Percentiles rank a stretch among this genome's conserved stretches.
Evolutionary conservation across 108 stramenopile species (phyloP).

Genomic region (Skeletonema tropicum): DNA sequence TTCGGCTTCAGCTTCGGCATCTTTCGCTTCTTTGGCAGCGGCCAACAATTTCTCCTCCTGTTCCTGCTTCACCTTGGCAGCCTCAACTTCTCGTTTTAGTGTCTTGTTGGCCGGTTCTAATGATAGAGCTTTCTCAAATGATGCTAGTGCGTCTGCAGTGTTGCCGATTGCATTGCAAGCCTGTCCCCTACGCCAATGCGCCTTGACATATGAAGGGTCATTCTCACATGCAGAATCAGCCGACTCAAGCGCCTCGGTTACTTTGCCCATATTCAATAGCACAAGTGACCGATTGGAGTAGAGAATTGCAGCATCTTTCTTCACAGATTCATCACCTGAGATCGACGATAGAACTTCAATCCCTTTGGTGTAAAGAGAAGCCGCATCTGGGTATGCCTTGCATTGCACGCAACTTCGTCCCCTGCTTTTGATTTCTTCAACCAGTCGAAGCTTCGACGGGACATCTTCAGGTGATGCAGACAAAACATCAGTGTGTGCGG

Average conservation of each 20-base stretch:
- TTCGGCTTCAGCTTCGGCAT: conserved; percentile 7
- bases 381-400: conserved; percentile 69
- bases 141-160: conserved; percentile 55
- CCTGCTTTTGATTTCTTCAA: conserved; percentile 85
- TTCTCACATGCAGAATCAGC: conserved; percentile 46
- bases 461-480: conserved; percentile 64
- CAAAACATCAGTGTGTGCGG: conserved; percentile 58
- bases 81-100: conserved; percentile 59
- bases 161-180: conserved; percentile 50
- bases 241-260: conserved; percentile 50
- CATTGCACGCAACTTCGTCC: conserved; percentile 67
- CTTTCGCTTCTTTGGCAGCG: conserved; percentile 1
- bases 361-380: conserved; percentile 74
- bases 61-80: conserved; percentile 53
- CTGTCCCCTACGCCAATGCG: conserved; percentile 75
- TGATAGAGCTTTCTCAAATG: conserved; percentile 52
- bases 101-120: conserved; percentile 74
- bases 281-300: conserved; percentile 69
- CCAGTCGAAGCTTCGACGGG: conserved; percentile 44
- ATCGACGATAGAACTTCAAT: conserved; percentile 49
- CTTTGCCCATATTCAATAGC: conserved; percentile 57
- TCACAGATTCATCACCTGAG: conserved; percentile 12
- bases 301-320: conserved; percentile 46
- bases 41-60: conserved; percentile 43
- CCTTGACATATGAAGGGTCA: conserved; percentile 73